These are phyloP conservation scores for Aspergillus nanangensis DNA, from an alignment of 495 filamentous ascomycete species.

Conservation along the genomic window DNA sequence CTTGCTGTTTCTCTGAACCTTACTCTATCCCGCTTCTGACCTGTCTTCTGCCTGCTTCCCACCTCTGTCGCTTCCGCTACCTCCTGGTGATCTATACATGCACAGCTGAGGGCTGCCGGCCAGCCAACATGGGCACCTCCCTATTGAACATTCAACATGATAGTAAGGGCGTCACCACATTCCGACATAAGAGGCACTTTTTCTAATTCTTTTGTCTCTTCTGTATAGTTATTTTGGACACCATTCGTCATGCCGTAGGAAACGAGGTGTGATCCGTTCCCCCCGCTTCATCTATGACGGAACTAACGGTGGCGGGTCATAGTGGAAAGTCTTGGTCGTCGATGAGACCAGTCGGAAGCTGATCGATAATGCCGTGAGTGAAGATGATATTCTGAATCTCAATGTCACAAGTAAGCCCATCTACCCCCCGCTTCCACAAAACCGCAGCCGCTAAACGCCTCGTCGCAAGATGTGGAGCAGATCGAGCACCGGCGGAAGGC, in stretches of 20 bases:
- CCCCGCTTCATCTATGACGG: slow-evolving; percentile 17
- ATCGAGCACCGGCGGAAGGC: slow-evolving; percentile 77
- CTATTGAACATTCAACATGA: slow-evolving; percentile 49
- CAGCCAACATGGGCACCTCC: slow-evolving; percentile 45
- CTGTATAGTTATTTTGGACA: slow-evolving; percentile 52
- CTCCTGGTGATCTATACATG: slow-evolving; percentile 5
- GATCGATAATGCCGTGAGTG: slow-evolving; percentile 80
- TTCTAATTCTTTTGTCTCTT: not conserved
- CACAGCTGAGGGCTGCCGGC: slow-evolving; percentile 30
- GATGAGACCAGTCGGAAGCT: slow-evolving; percentile 76
- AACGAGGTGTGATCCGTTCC: slow-evolving; percentile 47
- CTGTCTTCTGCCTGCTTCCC: not conserved
- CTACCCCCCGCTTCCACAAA: slow-evolving; percentile 2
- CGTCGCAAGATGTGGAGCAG: slow-evolving; percentile 71
- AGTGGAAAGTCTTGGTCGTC: slow-evolving; percentile 96
- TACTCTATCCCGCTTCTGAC: not conserved
- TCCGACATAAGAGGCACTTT: not conserved
- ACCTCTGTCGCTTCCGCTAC: not conserved
- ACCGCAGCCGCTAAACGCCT: slow-evolving; percentile 23
- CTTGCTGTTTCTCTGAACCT: not conserved
- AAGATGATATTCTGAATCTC: slow-evolving; percentile 92
- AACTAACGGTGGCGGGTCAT: slow-evolving; percentile 22
- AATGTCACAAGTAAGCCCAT: slow-evolving; percentile 85
- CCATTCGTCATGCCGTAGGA: slow-evolving; percentile 53
- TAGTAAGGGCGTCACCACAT: slow-evolving; percentile 25